phyloP scores from a whole-genome alignment of 2,329 filamentous ascomycete species.

The Nothomitra cinnamomea region DNA sequence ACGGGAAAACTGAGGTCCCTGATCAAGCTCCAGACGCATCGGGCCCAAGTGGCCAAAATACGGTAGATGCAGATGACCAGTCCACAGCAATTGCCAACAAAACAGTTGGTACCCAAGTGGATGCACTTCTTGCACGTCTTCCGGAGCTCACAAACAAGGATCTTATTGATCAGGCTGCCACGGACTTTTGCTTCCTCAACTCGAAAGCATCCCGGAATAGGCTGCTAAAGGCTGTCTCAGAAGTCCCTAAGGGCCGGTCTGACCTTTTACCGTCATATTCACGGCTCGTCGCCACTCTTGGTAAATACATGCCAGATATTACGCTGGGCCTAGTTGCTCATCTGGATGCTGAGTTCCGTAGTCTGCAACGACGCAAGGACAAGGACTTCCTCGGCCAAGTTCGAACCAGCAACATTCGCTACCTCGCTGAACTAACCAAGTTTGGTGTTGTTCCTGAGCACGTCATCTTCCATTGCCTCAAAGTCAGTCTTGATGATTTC shows the following conservation, averaged over 20 bases:
- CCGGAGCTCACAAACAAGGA: constrained; percentile 88
- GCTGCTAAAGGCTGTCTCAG: constrained; percentile 79
- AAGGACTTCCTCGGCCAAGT: constrained; percentile 96
- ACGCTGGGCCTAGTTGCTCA: constrained; percentile 81
- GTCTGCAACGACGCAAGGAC: constrained; percentile 86
- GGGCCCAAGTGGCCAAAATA: constrained; percentile 23
- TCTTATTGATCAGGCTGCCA: constrained; percentile 73
- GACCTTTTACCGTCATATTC: constrained; percentile 84
- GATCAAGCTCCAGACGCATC: constrained; percentile 23
- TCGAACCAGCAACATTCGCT: constrained; percentile 87
- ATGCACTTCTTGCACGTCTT: constrained; percentile 72
- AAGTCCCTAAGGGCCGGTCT: constrained; percentile 83
- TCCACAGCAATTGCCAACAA: constrained; percentile 95
- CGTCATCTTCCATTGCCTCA: constrained; percentile 96
- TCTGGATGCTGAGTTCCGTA: constrained; percentile 91
- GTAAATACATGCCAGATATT: constrained; percentile 88
- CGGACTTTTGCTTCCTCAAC: constrained; percentile 96
- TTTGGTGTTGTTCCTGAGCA: constrained; percentile 97
- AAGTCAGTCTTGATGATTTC: constrained; percentile 93
- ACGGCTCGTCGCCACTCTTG: constrained; percentile 81
- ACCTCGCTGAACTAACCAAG: constrained; percentile 91
- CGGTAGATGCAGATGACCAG: constrained; percentile 52
- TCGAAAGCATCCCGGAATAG: constrained; percentile 95
- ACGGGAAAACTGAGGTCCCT: constrained; percentile 21
- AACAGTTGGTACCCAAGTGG: constrained; percentile 91